phyloP scores from a whole-genome alignment of 495 filamentous ascomycete species.

The Aspergillus nanangensis region DNA sequence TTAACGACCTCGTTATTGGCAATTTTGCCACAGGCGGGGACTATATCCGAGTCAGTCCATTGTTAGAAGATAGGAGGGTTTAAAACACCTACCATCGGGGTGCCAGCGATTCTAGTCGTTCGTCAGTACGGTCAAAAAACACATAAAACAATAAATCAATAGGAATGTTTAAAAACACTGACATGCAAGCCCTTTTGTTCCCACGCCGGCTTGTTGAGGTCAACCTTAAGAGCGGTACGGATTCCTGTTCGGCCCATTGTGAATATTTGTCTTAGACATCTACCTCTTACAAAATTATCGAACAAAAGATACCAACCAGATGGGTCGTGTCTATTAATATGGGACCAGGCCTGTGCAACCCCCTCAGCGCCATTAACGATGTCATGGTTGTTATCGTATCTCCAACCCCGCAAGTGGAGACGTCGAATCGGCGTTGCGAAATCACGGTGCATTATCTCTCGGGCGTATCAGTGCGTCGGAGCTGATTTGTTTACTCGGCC shows the following conservation, averaged over 20 bases:
- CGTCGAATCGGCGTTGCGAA: neutral
- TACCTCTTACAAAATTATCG: neutral
- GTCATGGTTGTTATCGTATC: neutral
- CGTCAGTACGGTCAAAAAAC: neutral
- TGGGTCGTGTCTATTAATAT: neutral
- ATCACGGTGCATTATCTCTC: neutral
- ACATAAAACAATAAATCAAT: no score
- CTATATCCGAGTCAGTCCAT: conserved; percentile 17
- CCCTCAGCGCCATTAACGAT: no score
- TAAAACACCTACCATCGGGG: conserved; percentile 67
- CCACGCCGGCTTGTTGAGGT: conserved; percentile 69
- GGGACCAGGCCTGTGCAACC: no score
- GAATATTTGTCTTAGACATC: neutral
- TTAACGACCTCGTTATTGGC: conserved; percentile 86
- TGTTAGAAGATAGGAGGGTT: neutral
- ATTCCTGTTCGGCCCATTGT: conserved; percentile 57
- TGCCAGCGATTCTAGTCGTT: conserved; percentile 80
- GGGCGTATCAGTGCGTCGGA: neutral
- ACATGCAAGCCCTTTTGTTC: conserved; percentile 76
- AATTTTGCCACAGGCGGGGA: conserved; percentile 72
- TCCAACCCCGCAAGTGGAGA: neutral
- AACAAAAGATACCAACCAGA: neutral
- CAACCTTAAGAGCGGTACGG: conserved; percentile 71
- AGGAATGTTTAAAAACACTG: conserved; percentile 24
- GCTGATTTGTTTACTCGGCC: neutral